Conservation (phyloP, 768 basidiomycete species). For the Paxillus ammoniavirescens region DNA sequence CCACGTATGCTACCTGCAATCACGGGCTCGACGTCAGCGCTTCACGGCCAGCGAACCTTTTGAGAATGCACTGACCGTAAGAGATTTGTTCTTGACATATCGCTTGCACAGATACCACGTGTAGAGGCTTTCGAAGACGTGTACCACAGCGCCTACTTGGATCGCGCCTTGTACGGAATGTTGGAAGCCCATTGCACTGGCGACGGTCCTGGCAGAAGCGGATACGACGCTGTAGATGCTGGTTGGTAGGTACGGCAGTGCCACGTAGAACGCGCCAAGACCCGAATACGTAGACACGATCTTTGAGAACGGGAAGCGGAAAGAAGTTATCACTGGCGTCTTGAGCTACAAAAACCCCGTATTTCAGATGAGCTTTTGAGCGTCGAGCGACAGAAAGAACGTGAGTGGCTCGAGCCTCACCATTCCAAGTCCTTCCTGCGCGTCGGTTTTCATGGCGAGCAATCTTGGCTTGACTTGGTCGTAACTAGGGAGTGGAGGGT, state of each 20-base stretch:
- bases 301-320: slow-evolving; percentile 45
- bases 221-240: slow-evolving; percentile 13
- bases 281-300: slow-evolving; percentile 7
- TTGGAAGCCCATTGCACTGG: slow-evolving; percentile 14
- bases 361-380: background rate
- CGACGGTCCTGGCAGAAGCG: slow-evolving; percentile 18
- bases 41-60: background rate
- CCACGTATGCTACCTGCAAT: slow-evolving; percentile 51
- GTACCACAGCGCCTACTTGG: slow-evolving; percentile 8
- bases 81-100: slow-evolving; percentile 21
- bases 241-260: slow-evolving; percentile 16
- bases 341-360: slow-evolving; percentile 43
- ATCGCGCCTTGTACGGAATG: slow-evolving; percentile 10
- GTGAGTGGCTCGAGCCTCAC: slow-evolving; percentile 36
- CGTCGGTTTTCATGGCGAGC: slow-evolving; percentile 75
- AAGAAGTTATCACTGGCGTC: slow-evolving; percentile 58
- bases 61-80: slow-evolving; percentile 14
- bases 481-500: slow-evolving; percentile 72
- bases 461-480: slow-evolving; percentile 82
- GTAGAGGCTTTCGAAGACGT: slow-evolving; percentile 28
- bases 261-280: slow-evolving; percentile 21
- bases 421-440: slow-evolving; percentile 80
- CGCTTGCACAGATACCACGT: slow-evolving; percentile 28
- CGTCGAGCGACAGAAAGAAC: background rate
- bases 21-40: background rate